A percentile compares a stretch with the other conserved stretches of the same genome.
Conservation (phyloP, 1,284 basidiomycete species). For the Xerocomus nothofagi region DNA sequence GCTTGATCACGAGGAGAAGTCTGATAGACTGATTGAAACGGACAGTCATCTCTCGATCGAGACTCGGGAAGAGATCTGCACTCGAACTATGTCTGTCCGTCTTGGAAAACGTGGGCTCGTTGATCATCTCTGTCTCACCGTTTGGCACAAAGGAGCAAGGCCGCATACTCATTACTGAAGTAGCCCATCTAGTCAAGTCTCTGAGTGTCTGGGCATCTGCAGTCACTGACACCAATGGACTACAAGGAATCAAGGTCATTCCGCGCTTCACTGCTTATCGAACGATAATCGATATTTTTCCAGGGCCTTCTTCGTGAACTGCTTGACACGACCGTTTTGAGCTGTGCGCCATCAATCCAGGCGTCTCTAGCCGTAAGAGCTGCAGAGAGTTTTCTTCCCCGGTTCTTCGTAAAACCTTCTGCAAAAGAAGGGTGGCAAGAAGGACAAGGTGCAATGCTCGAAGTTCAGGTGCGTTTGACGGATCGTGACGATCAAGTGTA, state of each 20-base stretch:
- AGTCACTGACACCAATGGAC: slow-evolving; percentile 21
- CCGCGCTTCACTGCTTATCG: background rate
- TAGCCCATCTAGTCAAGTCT: slow-evolving; percentile 35
- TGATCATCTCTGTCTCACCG: slow-evolving; percentile 33
- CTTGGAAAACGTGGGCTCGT: slow-evolving; percentile 40
- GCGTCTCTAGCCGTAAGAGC: slow-evolving; percentile 47
- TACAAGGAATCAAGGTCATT: slow-evolving; percentile 31
- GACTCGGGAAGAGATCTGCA: slow-evolving; percentile 44
- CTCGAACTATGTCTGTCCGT: slow-evolving; percentile 46
- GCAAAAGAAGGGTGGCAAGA: slow-evolving; percentile 38
- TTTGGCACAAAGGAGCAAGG: slow-evolving; percentile 36
- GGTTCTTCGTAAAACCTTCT: slow-evolving; percentile 38
- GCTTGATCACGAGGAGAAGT: background rate
- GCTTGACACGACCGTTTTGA: slow-evolving; percentile 41
- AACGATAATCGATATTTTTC: background rate
- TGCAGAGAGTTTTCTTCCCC: slow-evolving; percentile 49
- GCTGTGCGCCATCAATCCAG: slow-evolving; percentile 42
- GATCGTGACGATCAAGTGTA: slow-evolving; percentile 15
- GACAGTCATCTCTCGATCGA: slow-evolving; percentile 53
- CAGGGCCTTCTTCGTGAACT: slow-evolving; percentile 45
- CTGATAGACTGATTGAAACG: background rate
- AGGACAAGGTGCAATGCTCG: slow-evolving; percentile 39
- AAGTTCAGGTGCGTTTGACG: slow-evolving; percentile 41
- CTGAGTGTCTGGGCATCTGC: slow-evolving; percentile 36
- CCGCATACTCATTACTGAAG: slow-evolving; percentile 38